Evolutionary conservation across 768 basidiomycete species (phyloP).

Genomic region (Boletus vermiculosoides): DNA sequence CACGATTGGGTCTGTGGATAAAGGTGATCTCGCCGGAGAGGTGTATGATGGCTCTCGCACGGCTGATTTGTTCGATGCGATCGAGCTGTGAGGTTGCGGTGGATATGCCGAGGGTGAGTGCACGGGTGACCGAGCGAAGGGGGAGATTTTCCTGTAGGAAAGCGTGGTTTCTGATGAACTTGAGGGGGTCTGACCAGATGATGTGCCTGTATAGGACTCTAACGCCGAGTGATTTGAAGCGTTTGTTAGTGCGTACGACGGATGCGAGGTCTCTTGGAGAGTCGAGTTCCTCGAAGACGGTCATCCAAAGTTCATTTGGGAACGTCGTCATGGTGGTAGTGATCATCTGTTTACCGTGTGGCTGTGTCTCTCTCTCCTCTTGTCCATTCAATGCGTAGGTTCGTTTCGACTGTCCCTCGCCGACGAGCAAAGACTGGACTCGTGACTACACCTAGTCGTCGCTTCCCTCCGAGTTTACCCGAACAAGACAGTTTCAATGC

Average conservation of each 20-base stretch:
- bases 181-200: slow-evolving; percentile 33
- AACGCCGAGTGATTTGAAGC: slow-evolving; percentile 30
- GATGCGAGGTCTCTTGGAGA: slow-evolving; percentile 30
- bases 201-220: slow-evolving; percentile 36
- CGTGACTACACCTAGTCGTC: too few species aligned
- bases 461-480: too few species aligned
- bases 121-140: slow-evolving; percentile 15
- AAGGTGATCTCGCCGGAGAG: slow-evolving; percentile 14
- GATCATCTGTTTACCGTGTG: neutral
- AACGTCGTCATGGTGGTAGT: slow-evolving; percentile 20
- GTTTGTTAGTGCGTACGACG: slow-evolving; percentile 32
- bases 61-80: slow-evolving; percentile 31
- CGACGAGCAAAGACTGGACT: too few species aligned
- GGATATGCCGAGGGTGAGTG: slow-evolving; percentile 31
- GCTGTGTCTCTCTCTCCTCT: neutral
- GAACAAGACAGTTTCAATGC: slow-evolving; percentile 38
- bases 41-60: slow-evolving; percentile 24
- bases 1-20: slow-evolving; percentile 18
- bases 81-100: slow-evolving; percentile 13
- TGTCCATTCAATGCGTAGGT: too few species aligned
- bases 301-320: slow-evolving; percentile 41
- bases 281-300: slow-evolving; percentile 37
- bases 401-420: too few species aligned
- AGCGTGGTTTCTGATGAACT: slow-evolving; percentile 23
- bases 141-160: slow-evolving; percentile 12